These are phyloP conservation scores for Talaromyces amestolkiae DNA, from an alignment of 2,329 filamentous ascomycete species.

Conservation along the genomic window DNA sequence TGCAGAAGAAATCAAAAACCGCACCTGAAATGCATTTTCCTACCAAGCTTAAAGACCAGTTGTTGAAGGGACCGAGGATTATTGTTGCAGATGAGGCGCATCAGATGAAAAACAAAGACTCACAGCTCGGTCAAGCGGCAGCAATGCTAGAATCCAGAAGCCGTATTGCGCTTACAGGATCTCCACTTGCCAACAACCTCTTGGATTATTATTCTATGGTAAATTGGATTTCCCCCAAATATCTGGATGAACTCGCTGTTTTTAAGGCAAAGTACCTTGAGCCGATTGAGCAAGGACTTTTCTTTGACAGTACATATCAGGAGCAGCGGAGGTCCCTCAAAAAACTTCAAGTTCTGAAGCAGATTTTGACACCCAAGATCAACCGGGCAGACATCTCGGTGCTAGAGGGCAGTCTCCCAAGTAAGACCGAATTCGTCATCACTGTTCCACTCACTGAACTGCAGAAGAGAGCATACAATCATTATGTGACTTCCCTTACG, in stretches of 20 bases:
- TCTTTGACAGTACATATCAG: constrained; percentile 56
- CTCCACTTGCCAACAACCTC: constrained; percentile 80
- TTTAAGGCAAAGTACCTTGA: constrained; percentile 69
- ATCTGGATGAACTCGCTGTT: constrained; percentile 65
- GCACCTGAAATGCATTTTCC: constrained; percentile 38
- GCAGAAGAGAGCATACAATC: constrained; percentile 63
- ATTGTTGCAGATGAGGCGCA: constrained; percentile 87
- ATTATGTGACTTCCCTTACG: constrained; percentile 48
- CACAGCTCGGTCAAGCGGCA: constrained; percentile 55
- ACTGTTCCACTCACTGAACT: constrained; percentile 65
- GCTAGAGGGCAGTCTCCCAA: constrained; percentile 65
- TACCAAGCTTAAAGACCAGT: constrained; percentile 40
- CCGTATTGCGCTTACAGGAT: constrained; percentile 82
- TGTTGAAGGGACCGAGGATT: constrained; percentile 65
- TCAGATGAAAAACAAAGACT: constrained; percentile 64
- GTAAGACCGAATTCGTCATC: constrained; percentile 79
- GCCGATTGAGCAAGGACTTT: constrained; percentile 72
- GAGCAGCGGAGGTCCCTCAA: constrained; percentile 63
- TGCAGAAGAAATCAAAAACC: constrained; percentile 28
- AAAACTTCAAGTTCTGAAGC: constrained; percentile 68
- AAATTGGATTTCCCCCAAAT: constrained; percentile 78
- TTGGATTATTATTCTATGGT: constrained; percentile 84
- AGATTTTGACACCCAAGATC: constrained; percentile 73
- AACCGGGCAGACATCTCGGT: constrained; percentile 69
- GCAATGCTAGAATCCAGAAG: constrained; percentile 62